A percentile compares a stretch with the other conserved stretches of the same genome.
phyloP scores from a whole-genome alignment of 106 monocot genomes.

The Dioscorea alata region DNA sequence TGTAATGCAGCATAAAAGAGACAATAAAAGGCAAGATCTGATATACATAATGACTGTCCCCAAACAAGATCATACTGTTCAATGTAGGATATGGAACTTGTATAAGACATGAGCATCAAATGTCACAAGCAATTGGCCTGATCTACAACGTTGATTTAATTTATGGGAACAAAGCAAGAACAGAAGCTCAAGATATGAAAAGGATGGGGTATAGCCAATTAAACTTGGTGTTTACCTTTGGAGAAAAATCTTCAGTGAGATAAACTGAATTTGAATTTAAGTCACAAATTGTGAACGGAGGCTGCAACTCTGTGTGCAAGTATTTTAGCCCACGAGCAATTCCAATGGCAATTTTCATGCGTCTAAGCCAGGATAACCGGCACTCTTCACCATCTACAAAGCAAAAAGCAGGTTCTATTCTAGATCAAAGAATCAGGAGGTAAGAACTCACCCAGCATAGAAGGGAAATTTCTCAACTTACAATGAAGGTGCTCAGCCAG shows the following conservation, averaged over 20 bases:
- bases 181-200: neutral
- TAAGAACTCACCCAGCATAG: neutral
- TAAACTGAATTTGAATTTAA: slow-evolving; percentile 72
- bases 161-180: too few relatives aligned
- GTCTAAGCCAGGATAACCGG: slow-evolving; percentile 81
- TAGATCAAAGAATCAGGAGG: neutral
- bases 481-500: slow-evolving; percentile 88
- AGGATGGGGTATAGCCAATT: neutral
- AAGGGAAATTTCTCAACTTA: slow-evolving; percentile 26
- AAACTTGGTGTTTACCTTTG: slow-evolving; percentile 54
- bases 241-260: slow-evolving; percentile 96
- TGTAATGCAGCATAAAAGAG: neutral
- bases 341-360: slow-evolving; percentile 79
- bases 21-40: neutral
- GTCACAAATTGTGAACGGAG: slow-evolving; percentile 71
- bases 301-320: slow-evolving; percentile 73
- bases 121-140: neutral
- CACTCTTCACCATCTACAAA: slow-evolving; percentile 61
- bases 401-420: neutral
- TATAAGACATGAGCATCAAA: neutral
- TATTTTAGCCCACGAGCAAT: slow-evolving; percentile 76
- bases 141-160: neutral
- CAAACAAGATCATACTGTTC: neutral
- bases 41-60: neutral
- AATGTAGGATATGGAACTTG: neutral